Percentiles rank a stretch among this genome's conserved stretches.
These are phyloP conservation scores for Apostasia shenzhenica DNA, from an alignment of 106 monocot genomes.

Conservation along the genomic window DNA sequence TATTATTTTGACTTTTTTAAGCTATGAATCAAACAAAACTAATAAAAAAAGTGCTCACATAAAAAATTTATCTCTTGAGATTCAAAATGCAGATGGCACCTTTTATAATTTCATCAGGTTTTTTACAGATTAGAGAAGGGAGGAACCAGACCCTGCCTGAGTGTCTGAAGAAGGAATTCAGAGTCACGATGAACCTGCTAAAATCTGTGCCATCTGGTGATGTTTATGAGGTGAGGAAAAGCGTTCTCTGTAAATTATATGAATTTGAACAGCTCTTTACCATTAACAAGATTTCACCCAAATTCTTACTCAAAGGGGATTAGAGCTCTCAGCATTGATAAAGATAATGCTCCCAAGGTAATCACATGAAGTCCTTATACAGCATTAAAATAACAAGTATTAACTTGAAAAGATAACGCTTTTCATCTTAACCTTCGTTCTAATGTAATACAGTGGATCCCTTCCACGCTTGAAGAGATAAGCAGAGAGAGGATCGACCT, in stretches of 20 bases:
- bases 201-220: conserved; percentile 68
- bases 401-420: background rate
- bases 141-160: conserved; percentile 55
- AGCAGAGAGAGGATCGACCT: conserved; percentile 38
- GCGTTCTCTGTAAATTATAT: no score
- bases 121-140: conserved; percentile 62
- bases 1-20: no score
- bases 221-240: conserved; percentile 62
- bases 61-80: no score
- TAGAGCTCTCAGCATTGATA: conserved; percentile 79
- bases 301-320: conserved; percentile 43
- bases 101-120: no score
- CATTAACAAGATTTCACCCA: background rate
- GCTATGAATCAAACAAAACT: no score
- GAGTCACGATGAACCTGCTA: conserved; percentile 62
- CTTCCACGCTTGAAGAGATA: conserved; percentile 38
- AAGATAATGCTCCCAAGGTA: conserved; percentile 93
- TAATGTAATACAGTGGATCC: conserved; percentile 40
- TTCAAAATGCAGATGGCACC: no score
- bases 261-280: background rate
- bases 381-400: background rate
- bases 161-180: conserved; percentile 88
- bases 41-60: no score
- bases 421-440: background rate
- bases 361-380: background rate